Percentiles rank a stretch among this genome's conserved stretches.
phyloP scores from a whole-genome alignment of 2,329 filamentous ascomycete genomes.

The Cladosporium sp. region DNA sequence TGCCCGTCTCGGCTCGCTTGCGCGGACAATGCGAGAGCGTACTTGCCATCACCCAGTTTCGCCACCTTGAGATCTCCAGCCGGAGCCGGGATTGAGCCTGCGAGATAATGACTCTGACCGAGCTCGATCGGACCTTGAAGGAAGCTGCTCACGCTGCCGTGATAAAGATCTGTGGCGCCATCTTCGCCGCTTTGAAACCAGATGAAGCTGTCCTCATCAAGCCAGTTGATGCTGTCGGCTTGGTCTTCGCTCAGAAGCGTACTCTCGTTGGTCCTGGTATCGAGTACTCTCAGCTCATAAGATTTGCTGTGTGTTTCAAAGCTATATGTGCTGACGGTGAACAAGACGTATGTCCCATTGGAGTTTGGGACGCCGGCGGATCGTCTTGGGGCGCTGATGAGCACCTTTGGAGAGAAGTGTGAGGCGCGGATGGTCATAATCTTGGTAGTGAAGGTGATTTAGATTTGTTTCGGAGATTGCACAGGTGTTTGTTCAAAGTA shows the following conservation, averaged over 20 bases:
- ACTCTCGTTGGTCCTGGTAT: slow-evolving; percentile 61
- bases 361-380: slow-evolving; percentile 66
- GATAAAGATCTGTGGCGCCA: not conserved
- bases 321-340: slow-evolving; percentile 70
- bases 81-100: slow-evolving; percentile 42
- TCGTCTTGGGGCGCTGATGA: slow-evolving; percentile 70
- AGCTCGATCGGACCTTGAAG: not conserved
- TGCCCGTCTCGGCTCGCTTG: slow-evolving; percentile 63
- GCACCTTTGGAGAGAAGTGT: slow-evolving; percentile 71
- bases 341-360: slow-evolving; percentile 60
- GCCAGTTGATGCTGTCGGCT: slow-evolving; percentile 73
- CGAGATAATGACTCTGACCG: slow-evolving; percentile 34
- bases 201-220: slow-evolving; percentile 60
- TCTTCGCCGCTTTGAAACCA: slow-evolving; percentile 38
- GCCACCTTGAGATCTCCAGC: slow-evolving; percentile 46
- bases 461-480: too few relatives aligned
- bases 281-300: slow-evolving; percentile 64
- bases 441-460: not conserved
- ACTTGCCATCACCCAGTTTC: slow-evolving; percentile 32
- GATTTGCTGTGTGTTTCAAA: slow-evolving; percentile 69
- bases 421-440: slow-evolving; percentile 65
- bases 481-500: too few relatives aligned
- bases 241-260: slow-evolving; percentile 60
- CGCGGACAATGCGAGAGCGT: slow-evolving; percentile 49
- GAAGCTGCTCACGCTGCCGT: not conserved